Evolutionary conservation across 179 eudicot species (phyloP).

Genomic region (Spinacia oleracea): DNA sequence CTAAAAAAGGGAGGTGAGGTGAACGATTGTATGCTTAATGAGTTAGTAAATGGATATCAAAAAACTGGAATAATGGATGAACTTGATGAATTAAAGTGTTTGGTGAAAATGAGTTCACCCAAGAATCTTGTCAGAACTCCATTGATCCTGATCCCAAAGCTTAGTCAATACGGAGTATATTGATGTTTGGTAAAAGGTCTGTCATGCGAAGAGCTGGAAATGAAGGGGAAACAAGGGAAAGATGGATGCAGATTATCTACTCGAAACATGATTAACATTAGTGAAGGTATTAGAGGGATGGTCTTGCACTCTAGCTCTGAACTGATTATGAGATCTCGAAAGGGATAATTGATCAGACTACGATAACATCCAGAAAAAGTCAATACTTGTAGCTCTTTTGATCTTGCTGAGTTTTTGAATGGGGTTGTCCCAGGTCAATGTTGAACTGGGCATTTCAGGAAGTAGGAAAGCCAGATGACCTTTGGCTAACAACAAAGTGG

Average conservation of each 20-base stretch:
- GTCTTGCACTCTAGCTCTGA: not conserved
- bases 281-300: not conserved
- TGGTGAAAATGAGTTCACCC: not conserved
- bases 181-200: slow-evolving; percentile 4
- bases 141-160: not conserved
- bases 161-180: slow-evolving; percentile 4
- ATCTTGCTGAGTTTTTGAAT: not conserved
- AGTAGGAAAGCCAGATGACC: not conserved
- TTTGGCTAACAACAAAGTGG: no score
- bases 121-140: not conserved
- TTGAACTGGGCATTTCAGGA: not conserved
- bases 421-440: not conserved
- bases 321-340: not conserved
- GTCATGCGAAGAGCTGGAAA: not conserved
- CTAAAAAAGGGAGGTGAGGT: slow-evolving; percentile 30
- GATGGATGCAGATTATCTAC: slow-evolving; percentile 10
- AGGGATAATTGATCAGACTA: not conserved
- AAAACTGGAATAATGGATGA: slow-evolving; percentile 37
- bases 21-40: slow-evolving; percentile 21
- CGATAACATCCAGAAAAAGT: not conserved
- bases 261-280: slow-evolving; percentile 8
- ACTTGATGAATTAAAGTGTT: slow-evolving; percentile 24
- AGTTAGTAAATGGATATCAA: slow-evolving; percentile 27
- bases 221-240: slow-evolving; percentile 1
- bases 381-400: not conserved